phyloP scores from a whole-genome alignment of 805 yeast species.

The Candida suzukii region DNA sequence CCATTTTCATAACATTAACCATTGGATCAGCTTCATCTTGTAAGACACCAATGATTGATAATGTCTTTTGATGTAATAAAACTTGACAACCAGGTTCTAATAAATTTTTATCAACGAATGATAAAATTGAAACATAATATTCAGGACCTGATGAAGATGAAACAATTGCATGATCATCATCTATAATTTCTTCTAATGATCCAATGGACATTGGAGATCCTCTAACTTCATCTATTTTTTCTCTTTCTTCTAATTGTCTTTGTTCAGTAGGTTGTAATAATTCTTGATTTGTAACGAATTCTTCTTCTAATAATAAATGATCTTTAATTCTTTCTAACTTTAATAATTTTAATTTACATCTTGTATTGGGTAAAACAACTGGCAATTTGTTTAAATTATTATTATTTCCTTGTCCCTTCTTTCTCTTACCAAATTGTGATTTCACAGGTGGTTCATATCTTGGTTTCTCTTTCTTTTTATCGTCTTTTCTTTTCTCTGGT shows the following conservation, averaged over 20 bases:
- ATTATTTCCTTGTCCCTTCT: slow-evolving; percentile 73
- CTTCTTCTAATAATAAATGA: slow-evolving; percentile 90
- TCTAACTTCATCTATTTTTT: slow-evolving; percentile 89
- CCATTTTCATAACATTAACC: slow-evolving; percentile 96
- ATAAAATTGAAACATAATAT: slow-evolving; percentile 90
- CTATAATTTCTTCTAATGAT: slow-evolving; percentile 92
- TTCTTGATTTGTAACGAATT: slow-evolving; percentile 92
- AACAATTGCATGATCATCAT: slow-evolving; percentile 98
- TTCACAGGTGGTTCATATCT: slow-evolving; percentile 98
- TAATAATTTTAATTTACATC: slow-evolving; percentile 85
- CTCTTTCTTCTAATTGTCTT: slow-evolving; percentile 92
- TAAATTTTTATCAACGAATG: slow-evolving; percentile 94
- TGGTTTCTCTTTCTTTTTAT: slow-evolving; percentile 73
- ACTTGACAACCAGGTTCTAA: slow-evolving; percentile 97
- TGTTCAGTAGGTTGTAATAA: slow-evolving; percentile 94
- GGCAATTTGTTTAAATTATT: slow-evolving; percentile 58
- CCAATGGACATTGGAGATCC: slow-evolving; percentile 97
- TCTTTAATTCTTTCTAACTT: slow-evolving; percentile 96
- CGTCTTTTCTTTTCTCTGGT: slow-evolving; percentile 27
- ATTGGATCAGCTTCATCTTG: slow-evolving; percentile 98
- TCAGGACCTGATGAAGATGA: slow-evolving; percentile 95
- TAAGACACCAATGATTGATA: slow-evolving; percentile 94
- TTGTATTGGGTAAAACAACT: slow-evolving; percentile 80
- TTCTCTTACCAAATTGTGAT: slow-evolving; percentile 78
- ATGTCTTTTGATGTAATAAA: slow-evolving; percentile 89